A percentile compares a stretch with the other conserved stretches of the same genome.
Conservation (phyloP, 2,329 filamentous ascomycete genomes). For the Gaeumannomyces tritici region DNA sequence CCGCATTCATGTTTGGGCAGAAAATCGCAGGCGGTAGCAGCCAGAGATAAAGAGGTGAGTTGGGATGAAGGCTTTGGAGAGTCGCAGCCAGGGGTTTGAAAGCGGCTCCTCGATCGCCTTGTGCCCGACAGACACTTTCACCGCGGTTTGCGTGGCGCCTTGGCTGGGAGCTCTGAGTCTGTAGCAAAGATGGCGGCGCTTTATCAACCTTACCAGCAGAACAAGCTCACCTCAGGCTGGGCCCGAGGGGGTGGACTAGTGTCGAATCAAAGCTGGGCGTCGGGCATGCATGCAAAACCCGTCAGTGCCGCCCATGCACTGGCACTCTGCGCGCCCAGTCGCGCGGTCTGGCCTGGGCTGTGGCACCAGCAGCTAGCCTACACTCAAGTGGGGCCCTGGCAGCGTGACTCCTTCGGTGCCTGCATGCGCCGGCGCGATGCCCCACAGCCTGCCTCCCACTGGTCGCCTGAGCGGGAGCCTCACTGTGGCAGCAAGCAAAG, state of each 20-base stretch:
- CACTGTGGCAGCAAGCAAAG: background rate
- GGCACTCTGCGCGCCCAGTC: background rate
- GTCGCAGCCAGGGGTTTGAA: background rate
- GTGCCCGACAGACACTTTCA: background rate
- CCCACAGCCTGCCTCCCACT: background rate
- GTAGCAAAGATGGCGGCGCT: background rate
- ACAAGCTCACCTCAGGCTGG: background rate
- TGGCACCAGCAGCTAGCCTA: background rate
- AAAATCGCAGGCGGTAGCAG: background rate
- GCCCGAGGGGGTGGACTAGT: background rate
- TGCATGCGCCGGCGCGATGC: background rate
- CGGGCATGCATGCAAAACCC: background rate
- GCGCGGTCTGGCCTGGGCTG: background rate
- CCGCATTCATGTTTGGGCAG: background rate
- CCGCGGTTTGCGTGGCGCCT: background rate
- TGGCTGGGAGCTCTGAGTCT: background rate
- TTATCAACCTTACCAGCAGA: background rate
- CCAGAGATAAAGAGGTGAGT: too few relatives aligned
- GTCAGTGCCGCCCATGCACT: background rate
- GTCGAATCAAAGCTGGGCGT: background rate
- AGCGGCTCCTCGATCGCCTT: background rate
- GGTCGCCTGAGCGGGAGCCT: background rate
- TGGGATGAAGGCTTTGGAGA: background rate
- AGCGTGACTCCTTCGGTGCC: background rate
- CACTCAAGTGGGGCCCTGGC: background rate